Conservation (phyloP, 345 rosid genomes). For the Anacardium occidentale region DNA sequence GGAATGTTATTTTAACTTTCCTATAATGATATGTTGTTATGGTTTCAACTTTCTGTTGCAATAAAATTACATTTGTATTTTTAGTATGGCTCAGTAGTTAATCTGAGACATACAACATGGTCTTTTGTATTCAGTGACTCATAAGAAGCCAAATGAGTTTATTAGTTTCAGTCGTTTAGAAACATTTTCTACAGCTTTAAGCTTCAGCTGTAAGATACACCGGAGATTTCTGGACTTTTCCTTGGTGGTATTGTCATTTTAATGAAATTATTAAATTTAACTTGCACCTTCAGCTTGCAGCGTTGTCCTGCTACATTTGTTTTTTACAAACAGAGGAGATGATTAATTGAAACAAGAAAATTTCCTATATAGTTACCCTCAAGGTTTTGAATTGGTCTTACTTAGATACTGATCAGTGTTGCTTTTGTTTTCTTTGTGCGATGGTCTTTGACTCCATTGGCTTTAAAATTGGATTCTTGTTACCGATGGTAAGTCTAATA, state of each 20-base stretch:
- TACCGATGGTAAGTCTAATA: too few species aligned
- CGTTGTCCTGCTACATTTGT: not conserved
- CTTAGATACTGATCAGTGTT: not conserved
- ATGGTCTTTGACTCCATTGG: too few species aligned
- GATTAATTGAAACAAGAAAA: not conserved
- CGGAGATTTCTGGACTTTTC: not conserved
- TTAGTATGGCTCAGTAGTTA: conserved; percentile 1
- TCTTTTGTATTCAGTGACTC: not conserved
- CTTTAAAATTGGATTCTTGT: too few species aligned
- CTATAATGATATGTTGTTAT: not conserved
- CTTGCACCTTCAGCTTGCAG: not conserved
- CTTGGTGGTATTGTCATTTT: not conserved
- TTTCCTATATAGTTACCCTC: not conserved
- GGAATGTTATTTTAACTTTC: not conserved
- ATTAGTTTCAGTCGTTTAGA: not conserved
- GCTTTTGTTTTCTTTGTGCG: too few species aligned
- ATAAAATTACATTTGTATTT: not conserved
- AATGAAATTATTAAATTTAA: not conserved
- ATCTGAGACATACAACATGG: not conserved
- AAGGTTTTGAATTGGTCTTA: not conserved
- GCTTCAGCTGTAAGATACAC: conserved; percentile 8
- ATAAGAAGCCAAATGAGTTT: not conserved
- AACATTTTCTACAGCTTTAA: not conserved
- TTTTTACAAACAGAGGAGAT: not conserved
- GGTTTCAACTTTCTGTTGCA: not conserved